Conservation (phyloP, 805 yeast species). For the Ogataea dorogensis region DNA sequence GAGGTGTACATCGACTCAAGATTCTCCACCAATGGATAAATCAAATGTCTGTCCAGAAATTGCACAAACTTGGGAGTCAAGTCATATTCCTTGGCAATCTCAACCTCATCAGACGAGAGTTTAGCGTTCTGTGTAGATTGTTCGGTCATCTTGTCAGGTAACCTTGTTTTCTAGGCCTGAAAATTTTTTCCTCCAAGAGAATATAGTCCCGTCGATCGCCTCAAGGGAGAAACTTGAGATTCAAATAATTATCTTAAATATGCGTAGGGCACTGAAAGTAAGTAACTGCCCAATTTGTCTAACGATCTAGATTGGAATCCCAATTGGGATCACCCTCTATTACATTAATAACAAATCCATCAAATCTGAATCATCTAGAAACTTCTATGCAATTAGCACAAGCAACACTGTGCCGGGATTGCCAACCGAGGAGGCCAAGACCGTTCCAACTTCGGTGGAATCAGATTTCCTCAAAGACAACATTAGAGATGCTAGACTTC, state of each 20-base stretch:
- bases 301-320: slow-evolving; percentile 8
- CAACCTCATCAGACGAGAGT: slow-evolving; percentile 36
- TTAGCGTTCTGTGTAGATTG: slow-evolving; percentile 15
- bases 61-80: slow-evolving; percentile 53
- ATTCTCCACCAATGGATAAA: slow-evolving; percentile 51
- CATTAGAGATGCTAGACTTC: slow-evolving; percentile 48
- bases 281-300: slow-evolving; percentile 2
- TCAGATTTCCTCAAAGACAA: slow-evolving; percentile 41
- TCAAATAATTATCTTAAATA: slow-evolving; percentile 5
- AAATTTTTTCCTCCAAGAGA: slow-evolving; percentile 10
- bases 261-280: slow-evolving; percentile 13
- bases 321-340: neutral
- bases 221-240: slow-evolving; percentile 1
- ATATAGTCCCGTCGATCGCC: slow-evolving; percentile 15
- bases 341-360: slow-evolving; percentile 3
- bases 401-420: slow-evolving; percentile 23
- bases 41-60: slow-evolving; percentile 61
- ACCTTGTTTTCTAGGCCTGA: slow-evolving; percentile 7
- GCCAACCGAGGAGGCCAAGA: slow-evolving; percentile 16
- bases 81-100: slow-evolving; percentile 49
- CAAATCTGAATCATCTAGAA: slow-evolving; percentile 27
- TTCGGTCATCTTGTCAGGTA: slow-evolving; percentile 6
- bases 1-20: slow-evolving; percentile 41
- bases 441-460: slow-evolving; percentile 21
- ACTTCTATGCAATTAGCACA: slow-evolving; percentile 25